A percentile compares a stretch with the other conserved stretches of the same genome.
Conservation (phyloP, 352 stramenopile genomes). For the Phytopythium ostracodes region DNA sequence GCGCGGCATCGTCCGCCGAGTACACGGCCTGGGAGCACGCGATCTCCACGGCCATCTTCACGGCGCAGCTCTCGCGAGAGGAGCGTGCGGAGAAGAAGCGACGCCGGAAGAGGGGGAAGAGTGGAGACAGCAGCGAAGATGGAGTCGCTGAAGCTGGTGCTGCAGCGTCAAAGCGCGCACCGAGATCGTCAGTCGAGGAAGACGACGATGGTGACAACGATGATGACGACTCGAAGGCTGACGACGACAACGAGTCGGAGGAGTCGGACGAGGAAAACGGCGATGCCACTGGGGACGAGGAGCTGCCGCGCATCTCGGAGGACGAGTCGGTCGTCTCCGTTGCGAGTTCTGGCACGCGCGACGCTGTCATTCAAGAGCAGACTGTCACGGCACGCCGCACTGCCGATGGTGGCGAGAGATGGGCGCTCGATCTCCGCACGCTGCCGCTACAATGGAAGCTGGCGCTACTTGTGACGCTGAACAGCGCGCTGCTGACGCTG, state of each 20-base stretch:
- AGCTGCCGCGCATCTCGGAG: slow-evolving; percentile 15
- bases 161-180: slow-evolving; percentile 9
- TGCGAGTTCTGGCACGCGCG: background rate
- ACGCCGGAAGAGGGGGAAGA: slow-evolving; percentile 14
- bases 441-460: slow-evolving; percentile 36
- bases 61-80: slow-evolving; percentile 45
- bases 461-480: slow-evolving; percentile 20
- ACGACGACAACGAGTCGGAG: slow-evolving; percentile 30
- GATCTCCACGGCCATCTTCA: slow-evolving; percentile 68
- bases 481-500: slow-evolving; percentile 26
- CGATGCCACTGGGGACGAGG: slow-evolving; percentile 13
- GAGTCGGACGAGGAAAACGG: slow-evolving; percentile 31
- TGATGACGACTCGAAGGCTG: slow-evolving; percentile 34
- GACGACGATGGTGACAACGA: slow-evolving; percentile 36
- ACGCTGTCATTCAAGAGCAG: no score
- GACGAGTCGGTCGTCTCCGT: slow-evolving; percentile 8
- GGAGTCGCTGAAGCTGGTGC: background rate
- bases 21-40: slow-evolving; percentile 71
- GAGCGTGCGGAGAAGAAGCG: slow-evolving; percentile 25
- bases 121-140: slow-evolving; percentile 1
- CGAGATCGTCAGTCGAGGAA: slow-evolving; percentile 20
- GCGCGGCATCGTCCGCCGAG: slow-evolving; percentile 40
- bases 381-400: background rate
- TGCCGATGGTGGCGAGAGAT: slow-evolving; percentile 6
- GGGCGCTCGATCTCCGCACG: slow-evolving; percentile 18